phyloP scores from a whole-genome alignment of 1,284 basidiomycete genomes.

The Boletus semigastroideus region DNA sequence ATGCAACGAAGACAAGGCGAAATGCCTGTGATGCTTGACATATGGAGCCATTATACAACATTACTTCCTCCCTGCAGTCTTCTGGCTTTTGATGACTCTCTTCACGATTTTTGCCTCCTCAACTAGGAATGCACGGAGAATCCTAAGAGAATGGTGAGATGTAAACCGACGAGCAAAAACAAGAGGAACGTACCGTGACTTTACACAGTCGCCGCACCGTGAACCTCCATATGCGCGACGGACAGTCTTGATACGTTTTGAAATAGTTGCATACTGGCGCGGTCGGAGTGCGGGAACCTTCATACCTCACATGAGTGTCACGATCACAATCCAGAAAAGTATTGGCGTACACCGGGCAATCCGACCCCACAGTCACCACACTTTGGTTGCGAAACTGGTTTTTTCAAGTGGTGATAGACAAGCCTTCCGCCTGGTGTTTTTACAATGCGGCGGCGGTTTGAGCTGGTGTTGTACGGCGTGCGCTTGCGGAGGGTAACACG shows the following conservation, averaged over 20 bases:
- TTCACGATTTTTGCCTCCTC: slow-evolving; percentile 99
- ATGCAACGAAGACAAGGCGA: neutral
- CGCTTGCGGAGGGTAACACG: slow-evolving; percentile 99
- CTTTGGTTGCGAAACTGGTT: slow-evolving; percentile 86
- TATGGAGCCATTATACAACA: slow-evolving; percentile 11
- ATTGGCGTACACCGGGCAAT: slow-evolving; percentile 80
- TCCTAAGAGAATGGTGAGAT: slow-evolving; percentile 48
- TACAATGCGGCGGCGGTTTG: slow-evolving; percentile 91
- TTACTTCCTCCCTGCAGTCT: slow-evolving; percentile 29
- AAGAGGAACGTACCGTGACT: slow-evolving; percentile 69
- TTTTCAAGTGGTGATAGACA: slow-evolving; percentile 90
- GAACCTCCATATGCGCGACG: slow-evolving; percentile 94
- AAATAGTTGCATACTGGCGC: slow-evolving; percentile 89
- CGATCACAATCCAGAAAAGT: neutral
- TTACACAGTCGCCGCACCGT: slow-evolving; percentile 90
- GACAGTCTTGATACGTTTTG: slow-evolving; percentile 95
- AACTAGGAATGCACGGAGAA: slow-evolving; percentile 97
- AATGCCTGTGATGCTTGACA: too few species aligned
- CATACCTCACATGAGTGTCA: neutral
- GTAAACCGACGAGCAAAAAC: neutral
- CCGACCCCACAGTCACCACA: slow-evolving; percentile 96
- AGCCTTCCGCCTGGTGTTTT: slow-evolving; percentile 97
- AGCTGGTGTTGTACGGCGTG: slow-evolving; percentile 98
- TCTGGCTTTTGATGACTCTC: slow-evolving; percentile 90
- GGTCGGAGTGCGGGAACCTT: slow-evolving; percentile 94